Evolutionary conservation across 2,329 filamentous ascomycete species (phyloP), one percentile per base, ranked within the genome.

Genomic region (Mycogone perniciosa): DNA sequence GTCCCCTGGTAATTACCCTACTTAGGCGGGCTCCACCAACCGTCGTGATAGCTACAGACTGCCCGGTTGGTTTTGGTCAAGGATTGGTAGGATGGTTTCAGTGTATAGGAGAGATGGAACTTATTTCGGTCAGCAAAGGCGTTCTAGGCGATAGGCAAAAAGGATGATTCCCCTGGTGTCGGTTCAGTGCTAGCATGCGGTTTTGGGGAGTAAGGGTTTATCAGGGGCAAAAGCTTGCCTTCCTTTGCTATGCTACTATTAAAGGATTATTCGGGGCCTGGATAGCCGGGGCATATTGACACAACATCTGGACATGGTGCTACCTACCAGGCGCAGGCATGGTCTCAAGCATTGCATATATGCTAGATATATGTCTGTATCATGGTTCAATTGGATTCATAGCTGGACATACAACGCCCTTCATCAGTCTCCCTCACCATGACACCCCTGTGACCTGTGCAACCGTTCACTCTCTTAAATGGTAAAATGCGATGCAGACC

Each of bases 111-210:
- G 33, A 51, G n/a, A 27, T 6, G 13, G 44, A 31, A 34, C 46
- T 51, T 41, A 46, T 51, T 39, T 43, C 41, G 56, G 26, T 35
- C 41, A 50, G 48, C 46, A 55, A 45, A 49, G 59, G 58, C 59
- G 58, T 62, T 60, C 26, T 33, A 34, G 52, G 40, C 42, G 34
- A 54, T 26, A 48, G 55, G 52, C 37, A 37, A 55, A 51, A 53
- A 56, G 54, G 51, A 56, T 51, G 58, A 65, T 64, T 64, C 58
- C 64, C 64, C 49, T 54, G 43, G 27, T 55, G 44, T 47, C 30
- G 44, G 48, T 33, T 50, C 43, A 43, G 35, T 37, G 40, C 39
- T 31, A 44, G 31, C 48, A 13, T 46, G 35, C 26, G 13, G 35
- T 48, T 43, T 31, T 34, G 38, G 30, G 27, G 31, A 11, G 37